Evolutionary conservation across 73 alveolate species (phyloP).

Genomic region (Diophrys appendiculata): DNA sequence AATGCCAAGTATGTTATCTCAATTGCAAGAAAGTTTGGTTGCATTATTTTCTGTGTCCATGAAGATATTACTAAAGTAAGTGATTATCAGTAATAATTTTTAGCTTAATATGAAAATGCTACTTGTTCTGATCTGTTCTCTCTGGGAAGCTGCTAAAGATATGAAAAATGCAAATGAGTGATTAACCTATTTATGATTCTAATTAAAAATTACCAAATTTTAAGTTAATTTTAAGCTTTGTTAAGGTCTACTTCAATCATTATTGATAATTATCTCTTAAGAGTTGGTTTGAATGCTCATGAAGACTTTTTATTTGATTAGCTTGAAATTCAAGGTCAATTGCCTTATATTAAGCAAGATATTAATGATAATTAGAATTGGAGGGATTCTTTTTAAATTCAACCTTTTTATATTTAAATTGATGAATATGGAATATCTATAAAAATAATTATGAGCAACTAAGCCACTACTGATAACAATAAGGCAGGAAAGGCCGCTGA

Average conservation of each 20-base stretch:
- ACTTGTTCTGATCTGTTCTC: conserved; percentile 55
- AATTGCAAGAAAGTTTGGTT: conserved; percentile 97
- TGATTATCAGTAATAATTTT: not conserved
- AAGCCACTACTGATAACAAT: not conserved
- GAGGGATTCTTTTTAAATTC: too few species aligned
- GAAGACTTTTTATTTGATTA: too few species aligned
- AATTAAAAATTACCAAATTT: too few species aligned
- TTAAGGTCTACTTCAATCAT: too few species aligned
- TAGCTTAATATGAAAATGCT: conserved; percentile 66
- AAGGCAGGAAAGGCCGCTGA: not conserved
- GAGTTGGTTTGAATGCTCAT: too few species aligned
- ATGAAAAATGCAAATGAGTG: conserved; percentile 21
- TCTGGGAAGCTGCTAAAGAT: conserved; percentile 41
- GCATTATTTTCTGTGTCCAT: conserved; percentile 92
- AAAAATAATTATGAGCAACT: not conserved
- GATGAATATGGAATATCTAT: not conserved
- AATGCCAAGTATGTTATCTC: conserved; percentile 94
- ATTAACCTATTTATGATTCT: too few species aligned
- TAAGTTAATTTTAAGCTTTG: too few species aligned
- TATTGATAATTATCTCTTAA: too few species aligned
- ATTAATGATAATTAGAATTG: too few species aligned
- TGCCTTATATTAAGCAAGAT: too few species aligned
- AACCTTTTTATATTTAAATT: too few species aligned
- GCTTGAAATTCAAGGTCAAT: too few species aligned
- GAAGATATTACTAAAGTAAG: conserved; percentile 88